These are phyloP conservation scores for Fusarium lateritium DNA, from an alignment of 2,329 filamentous ascomycete genomes.

Conservation along the genomic window DNA sequence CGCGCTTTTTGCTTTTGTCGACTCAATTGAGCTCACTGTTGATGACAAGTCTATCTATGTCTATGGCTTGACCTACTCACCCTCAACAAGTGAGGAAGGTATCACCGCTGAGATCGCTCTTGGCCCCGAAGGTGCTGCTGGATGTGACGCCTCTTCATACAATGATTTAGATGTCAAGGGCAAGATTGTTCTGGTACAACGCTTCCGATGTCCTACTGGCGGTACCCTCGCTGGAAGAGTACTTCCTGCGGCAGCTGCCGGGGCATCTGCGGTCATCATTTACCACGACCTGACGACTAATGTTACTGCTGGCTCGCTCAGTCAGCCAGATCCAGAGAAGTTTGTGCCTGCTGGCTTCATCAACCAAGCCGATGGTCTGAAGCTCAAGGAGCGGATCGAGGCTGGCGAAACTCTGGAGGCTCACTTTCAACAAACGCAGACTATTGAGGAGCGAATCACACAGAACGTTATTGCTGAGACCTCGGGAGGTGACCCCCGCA, in stretches of 20 bases:
- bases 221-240: slow-evolving; percentile 44
- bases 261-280: slow-evolving; percentile 40
- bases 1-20: slow-evolving; percentile 61
- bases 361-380: slow-evolving; percentile 56
- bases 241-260: slow-evolving; percentile 38
- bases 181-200: slow-evolving; percentile 48
- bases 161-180: slow-evolving; percentile 41
- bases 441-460: slow-evolving; percentile 43
- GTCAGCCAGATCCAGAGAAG: slow-evolving; percentile 40
- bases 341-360: slow-evolving; percentile 41
- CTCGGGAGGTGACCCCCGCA: slow-evolving; percentile 33
- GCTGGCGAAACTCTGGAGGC: slow-evolving; percentile 55
- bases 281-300: slow-evolving; percentile 42
- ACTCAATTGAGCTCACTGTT: slow-evolving; percentile 56
- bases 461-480: slow-evolving; percentile 44
- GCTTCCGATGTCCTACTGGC: slow-evolving; percentile 45
- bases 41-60: slow-evolving; percentile 38
- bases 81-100: slow-evolving; percentile 35
- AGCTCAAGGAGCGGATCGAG: slow-evolving; percentile 56
- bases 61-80: slow-evolving; percentile 42
- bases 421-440: slow-evolving; percentile 40
- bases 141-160: slow-evolving; percentile 41
- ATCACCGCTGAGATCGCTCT: slow-evolving; percentile 42
- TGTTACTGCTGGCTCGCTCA: slow-evolving; percentile 41
- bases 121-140: slow-evolving; percentile 42